A percentile compares a stretch with the other conserved stretches of the same genome.
Evolutionary conservation across 2,329 filamentous ascomycete genomes (phyloP).

Genomic region (Delphinella strobiligena): DNA sequence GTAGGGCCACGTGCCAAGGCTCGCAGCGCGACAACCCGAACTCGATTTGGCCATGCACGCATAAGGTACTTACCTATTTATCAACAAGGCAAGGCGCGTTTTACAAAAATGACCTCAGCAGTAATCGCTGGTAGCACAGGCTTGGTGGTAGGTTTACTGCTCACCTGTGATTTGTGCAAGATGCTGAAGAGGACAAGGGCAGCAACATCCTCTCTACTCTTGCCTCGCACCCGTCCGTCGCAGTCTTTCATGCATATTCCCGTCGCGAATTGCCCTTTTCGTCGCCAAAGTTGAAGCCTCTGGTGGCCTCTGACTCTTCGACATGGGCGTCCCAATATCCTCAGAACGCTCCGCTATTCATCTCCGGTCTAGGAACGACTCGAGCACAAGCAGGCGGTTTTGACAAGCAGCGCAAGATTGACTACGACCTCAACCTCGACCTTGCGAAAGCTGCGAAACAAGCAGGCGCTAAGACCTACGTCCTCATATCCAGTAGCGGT

Average conservation of each 20-base stretch:
- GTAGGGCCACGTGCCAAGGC: too few species aligned
- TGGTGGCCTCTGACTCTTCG: constrained; percentile 54
- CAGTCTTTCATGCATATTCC: constrained; percentile 50
- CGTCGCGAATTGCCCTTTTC: constrained; percentile 49
- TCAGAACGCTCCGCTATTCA: constrained; percentile 51
- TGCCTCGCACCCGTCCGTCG: constrained; percentile 41
- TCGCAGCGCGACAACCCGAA: too few species aligned
- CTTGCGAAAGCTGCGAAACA: constrained; percentile 64
- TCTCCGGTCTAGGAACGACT: constrained; percentile 74
- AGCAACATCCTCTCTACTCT: constrained; percentile 58
- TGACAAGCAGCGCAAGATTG: constrained; percentile 73
- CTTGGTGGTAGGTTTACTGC: constrained; percentile 37
- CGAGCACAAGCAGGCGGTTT: constrained; percentile 61
- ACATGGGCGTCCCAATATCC: constrained; percentile 55
- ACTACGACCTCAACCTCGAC: constrained; percentile 74
- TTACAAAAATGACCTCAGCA: constrained; percentile 33
- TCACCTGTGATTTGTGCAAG: constrained; percentile 8
- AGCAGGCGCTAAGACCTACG: constrained; percentile 60
- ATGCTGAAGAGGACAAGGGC: too few species aligned
- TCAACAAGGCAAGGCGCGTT: too few species aligned
- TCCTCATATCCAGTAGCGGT: constrained; percentile 55
- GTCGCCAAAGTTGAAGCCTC: constrained; percentile 48
- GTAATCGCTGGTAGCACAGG: constrained; percentile 54
- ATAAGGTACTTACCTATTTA: too few species aligned
- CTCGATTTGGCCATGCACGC: too few species aligned